A percentile compares a stretch with the other conserved stretches of the same genome.
Evolutionary conservation across 2,329 filamentous ascomycete genomes (phyloP).

Genomic region (Fusarium coffeatum): DNA sequence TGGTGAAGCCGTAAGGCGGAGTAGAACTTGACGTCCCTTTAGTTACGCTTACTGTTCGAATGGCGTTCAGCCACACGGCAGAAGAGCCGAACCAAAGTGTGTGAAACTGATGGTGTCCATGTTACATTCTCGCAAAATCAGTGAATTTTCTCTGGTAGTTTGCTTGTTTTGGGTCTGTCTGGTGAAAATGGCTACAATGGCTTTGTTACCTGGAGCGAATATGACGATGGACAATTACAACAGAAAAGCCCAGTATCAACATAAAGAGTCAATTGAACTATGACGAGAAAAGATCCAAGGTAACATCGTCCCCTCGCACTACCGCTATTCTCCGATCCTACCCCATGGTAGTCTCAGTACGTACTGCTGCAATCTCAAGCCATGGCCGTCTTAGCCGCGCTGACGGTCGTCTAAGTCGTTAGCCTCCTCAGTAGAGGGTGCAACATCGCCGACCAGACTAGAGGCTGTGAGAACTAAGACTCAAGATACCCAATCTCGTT

Average conservation of each 20-base stretch:
- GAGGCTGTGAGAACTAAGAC: conserved; percentile 13
- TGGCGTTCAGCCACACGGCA: conserved; percentile 25
- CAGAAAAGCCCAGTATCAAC: background rate
- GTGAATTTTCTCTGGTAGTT: background rate
- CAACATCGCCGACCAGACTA: conserved; percentile 9
- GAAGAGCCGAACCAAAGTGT: conserved; percentile 14
- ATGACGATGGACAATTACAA: too few species aligned
- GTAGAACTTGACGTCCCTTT: background rate
- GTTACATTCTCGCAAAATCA: background rate
- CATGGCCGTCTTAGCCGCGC: conserved; percentile 30
- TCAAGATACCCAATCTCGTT: conserved; percentile 3
- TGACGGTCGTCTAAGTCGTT: conserved; percentile 6
- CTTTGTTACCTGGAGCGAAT: background rate
- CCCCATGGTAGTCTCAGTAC: background rate
- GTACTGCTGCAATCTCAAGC: background rate
- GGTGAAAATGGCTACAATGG: background rate
- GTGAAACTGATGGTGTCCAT: background rate
- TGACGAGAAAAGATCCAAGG: conserved; percentile 11
- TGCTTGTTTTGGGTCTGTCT: background rate
- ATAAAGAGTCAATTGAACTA: background rate
- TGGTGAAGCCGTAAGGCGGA: conserved; percentile 8
- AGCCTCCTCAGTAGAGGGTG: background rate
- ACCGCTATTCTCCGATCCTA: conserved; percentile 18
- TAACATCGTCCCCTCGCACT: conserved; percentile 9
- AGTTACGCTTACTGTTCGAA: background rate